phyloP scores from a whole-genome alignment of 805 yeast genomes.

The Saccharomycopsis selenospora region DNA sequence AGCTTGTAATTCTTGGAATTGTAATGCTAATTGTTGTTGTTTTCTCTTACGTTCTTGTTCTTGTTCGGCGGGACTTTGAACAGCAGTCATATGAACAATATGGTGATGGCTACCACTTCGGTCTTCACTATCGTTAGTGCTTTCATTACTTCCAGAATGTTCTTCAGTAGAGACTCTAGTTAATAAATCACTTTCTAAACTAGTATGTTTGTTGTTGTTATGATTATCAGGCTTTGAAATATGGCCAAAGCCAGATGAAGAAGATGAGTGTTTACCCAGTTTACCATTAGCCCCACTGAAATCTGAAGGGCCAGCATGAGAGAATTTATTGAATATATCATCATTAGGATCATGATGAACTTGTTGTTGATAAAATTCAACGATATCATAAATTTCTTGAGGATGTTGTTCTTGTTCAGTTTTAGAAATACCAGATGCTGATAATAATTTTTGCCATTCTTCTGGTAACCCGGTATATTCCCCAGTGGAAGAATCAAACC shows the following conservation, averaged over 20 bases:
- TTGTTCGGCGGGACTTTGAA: slow-evolving; percentile 16
- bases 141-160: neutral
- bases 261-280: no score
- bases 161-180: neutral
- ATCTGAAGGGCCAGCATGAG: no score
- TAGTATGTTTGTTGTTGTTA: neutral
- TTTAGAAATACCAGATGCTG: slow-evolving; percentile 80
- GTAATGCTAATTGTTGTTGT: neutral
- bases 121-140: slow-evolving; percentile 7
- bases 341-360: slow-evolving; percentile 34
- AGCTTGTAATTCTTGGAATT: neutral
- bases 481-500: slow-evolving; percentile 76
- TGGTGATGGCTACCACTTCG: slow-evolving; percentile 19
- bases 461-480: slow-evolving; percentile 87
- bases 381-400: slow-evolving; percentile 87
- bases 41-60: slow-evolving; percentile 1
- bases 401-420: slow-evolving; percentile 89
- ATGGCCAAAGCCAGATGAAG: neutral
- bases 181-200: neutral
- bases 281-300: neutral
- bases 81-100: slow-evolving; percentile 15
- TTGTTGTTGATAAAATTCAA: slow-evolving; percentile 68
- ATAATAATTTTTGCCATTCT: slow-evolving; percentile 81
- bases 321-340: slow-evolving; percentile 39
- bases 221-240: neutral